Evolutionary conservation across 805 yeast species (phyloP).

Genomic region (Cyberlindnera euphorbiae): DNA sequence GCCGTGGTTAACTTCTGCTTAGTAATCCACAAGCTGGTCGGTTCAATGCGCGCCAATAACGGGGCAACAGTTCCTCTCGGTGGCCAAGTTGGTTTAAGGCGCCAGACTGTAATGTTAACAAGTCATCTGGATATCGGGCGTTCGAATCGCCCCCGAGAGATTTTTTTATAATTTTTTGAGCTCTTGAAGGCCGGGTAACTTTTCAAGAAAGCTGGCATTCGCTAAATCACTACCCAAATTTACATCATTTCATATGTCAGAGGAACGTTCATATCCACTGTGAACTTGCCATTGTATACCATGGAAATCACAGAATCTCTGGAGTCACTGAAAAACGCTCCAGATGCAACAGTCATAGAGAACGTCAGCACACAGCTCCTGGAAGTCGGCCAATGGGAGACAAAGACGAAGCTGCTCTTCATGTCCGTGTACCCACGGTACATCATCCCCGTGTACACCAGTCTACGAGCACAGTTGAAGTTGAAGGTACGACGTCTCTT

Average conservation of each 20-base stretch:
- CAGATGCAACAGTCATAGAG: constrained; percentile 13
- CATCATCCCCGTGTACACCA: constrained; percentile 23
- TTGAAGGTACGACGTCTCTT: constrained; percentile 17
- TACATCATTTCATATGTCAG: too few species aligned
- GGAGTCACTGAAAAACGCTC: constrained; percentile 9
- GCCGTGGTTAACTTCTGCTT: too few species aligned
- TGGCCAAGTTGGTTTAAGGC: constrained; percentile 44
- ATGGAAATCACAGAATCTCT: constrained; percentile 2
- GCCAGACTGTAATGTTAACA: constrained; percentile 37
- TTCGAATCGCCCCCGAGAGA: constrained; percentile 50
- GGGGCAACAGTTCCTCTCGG: constrained; percentile 28
- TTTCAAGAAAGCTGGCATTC: background rate
- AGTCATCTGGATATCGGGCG: constrained; percentile 46
- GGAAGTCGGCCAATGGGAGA: constrained; percentile 1
- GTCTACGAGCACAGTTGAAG: constrained; percentile 12
- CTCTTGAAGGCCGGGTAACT: constrained; percentile 1
- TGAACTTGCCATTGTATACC: too few species aligned
- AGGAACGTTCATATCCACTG: too few species aligned
- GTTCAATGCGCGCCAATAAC: background rate
- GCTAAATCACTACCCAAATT: background rate
- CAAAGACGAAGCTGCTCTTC: constrained; percentile 12
- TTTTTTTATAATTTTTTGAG: constrained; percentile 16
- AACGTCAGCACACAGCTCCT: constrained; percentile 9
- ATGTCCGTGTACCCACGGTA: constrained; percentile 17
- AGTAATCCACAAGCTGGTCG: too few species aligned